Conservation (phyloP, 2,329 filamentous ascomycete species). For the Penicillium rolfsii region DNA sequence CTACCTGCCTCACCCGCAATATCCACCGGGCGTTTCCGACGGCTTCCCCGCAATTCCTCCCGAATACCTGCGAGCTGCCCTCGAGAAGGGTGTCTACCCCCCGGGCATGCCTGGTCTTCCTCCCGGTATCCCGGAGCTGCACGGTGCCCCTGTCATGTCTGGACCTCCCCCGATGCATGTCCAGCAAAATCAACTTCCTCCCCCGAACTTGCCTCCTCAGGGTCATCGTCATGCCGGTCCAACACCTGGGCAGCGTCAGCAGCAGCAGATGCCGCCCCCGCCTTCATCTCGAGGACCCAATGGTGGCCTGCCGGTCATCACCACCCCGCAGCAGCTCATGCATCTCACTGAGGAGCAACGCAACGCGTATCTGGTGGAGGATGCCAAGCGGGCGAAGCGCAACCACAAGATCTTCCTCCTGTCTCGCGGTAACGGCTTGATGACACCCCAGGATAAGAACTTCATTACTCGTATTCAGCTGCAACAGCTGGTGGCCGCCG, state of each 20-base stretch:
- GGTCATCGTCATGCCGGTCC: slow-evolving; percentile 42
- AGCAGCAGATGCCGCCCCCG: slow-evolving; percentile 41
- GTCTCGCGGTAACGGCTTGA: slow-evolving; percentile 92
- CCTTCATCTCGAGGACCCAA: slow-evolving; percentile 40
- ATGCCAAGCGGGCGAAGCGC: slow-evolving; percentile 91
- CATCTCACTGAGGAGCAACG: slow-evolving; percentile 83
- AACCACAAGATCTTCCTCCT: slow-evolving; percentile 97
- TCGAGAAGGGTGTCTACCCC: slow-evolving; percentile 40
- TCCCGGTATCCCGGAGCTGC: slow-evolving; percentile 48
- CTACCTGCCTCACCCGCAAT: slow-evolving; percentile 39
- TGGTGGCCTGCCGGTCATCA: slow-evolving; percentile 57
- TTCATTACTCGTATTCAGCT: slow-evolving; percentile 98
- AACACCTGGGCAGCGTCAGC: slow-evolving; percentile 42
- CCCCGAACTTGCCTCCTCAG: slow-evolving; percentile 47
- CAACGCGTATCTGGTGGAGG: slow-evolving; percentile 80
- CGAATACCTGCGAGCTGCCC: slow-evolving; percentile 53
- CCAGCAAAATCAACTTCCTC: slow-evolving; percentile 73
- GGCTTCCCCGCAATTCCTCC: slow-evolving; percentile 43
- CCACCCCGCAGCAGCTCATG: slow-evolving; percentile 73
- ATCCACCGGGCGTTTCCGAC: slow-evolving; percentile 37
- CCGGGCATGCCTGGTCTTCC: slow-evolving; percentile 44
- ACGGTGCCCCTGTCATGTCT: slow-evolving; percentile 40
- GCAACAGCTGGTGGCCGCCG: slow-evolving; percentile 91
- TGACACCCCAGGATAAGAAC: slow-evolving; percentile 99
- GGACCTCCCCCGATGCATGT: slow-evolving; percentile 72